Base-by-base conservation (phyloP, 2,329 filamentous ascomycete genomes). In the Penicillium sp. region DNA sequence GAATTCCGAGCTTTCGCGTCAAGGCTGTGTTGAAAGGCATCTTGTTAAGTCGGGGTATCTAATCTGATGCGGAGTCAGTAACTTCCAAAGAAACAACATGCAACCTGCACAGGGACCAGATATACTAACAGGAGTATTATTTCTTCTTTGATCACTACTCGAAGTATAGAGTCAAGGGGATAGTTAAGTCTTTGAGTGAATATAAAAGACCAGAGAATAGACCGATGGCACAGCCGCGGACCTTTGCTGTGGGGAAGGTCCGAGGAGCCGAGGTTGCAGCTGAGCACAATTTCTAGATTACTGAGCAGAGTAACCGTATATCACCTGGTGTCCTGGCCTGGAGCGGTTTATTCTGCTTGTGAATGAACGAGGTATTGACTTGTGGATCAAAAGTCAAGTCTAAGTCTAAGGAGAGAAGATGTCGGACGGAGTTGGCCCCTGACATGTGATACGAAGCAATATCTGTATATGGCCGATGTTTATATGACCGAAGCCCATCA, bases 1-100 rank as follows among this genome's bases (percentile, higher is more conserved):
- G 65, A 56, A 80, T 80, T 61, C 84, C 84, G 62, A 87, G 77
- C 62, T 80, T 80, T 63, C 83, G 78, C 42, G 84, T 87, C 47
- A 87, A 78, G 59, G 80, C 82, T 46, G 84, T 87, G 64, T 84
- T 84, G 79, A 87, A 87, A 61, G 82, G 82, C 84, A 87, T 87
- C 35, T 55, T 72, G 57, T 56, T 22, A 28, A 43, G 38, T 55
- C 37, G 28, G 40, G 50, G 36, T 50, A 59, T 60, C 54, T 55
- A 55, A 56, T 44, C 28, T 22, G 19, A 50, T 51, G 41, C 22
- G 10, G 42, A 57, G 42, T 58, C 16, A 47, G 45, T 57, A 37
- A 45, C 25, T 49, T 43, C 19, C 9, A 33, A 45, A 16, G 19
- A 44, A 54, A 38, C 26, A 25, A 31, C 17, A 8, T 26, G 25